These are phyloP conservation scores for Nigrospora sphaerica DNA, from an alignment of 2,329 filamentous ascomycete species.

Conservation along the genomic window DNA sequence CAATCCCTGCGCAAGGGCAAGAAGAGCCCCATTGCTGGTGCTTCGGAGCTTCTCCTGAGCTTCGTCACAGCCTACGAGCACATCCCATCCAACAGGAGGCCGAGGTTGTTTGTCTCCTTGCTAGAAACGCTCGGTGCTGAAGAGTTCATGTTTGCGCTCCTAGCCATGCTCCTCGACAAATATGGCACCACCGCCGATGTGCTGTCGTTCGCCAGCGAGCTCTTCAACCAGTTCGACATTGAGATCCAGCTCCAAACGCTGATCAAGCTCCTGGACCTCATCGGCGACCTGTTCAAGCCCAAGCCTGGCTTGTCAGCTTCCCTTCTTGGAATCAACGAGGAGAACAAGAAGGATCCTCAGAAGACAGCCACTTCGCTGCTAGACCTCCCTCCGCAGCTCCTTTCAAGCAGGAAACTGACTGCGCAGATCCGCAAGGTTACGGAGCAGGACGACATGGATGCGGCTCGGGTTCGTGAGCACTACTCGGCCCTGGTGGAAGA, in stretches of 20 bases:
- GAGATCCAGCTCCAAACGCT: conserved; percentile 73
- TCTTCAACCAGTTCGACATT: conserved; percentile 67
- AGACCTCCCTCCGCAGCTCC: conserved; percentile 48
- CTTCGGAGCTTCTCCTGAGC: conserved; percentile 85
- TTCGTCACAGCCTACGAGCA: conserved; percentile 97
- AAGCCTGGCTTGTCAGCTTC: conserved; percentile 68
- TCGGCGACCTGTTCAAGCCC: conserved; percentile 66
- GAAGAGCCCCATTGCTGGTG: conserved; percentile 69
- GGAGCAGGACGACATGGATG: conserved; percentile 57
- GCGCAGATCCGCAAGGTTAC: conserved; percentile 48
- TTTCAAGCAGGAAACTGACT: conserved; percentile 51
- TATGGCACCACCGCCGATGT: conserved; percentile 73
- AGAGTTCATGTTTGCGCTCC: conserved; percentile 81
- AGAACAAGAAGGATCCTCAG: conserved; percentile 38
- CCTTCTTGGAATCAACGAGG: conserved; percentile 55
- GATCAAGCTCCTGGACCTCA: conserved; percentile 67
- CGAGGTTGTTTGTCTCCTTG: conserved; percentile 76
- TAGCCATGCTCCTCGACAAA: conserved; percentile 85
- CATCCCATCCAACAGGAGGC: conserved; percentile 78
- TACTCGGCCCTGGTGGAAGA: conserved; percentile 64
- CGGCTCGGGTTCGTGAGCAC: conserved; percentile 58
- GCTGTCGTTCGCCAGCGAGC: conserved; percentile 64
- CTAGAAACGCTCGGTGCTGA: conserved; percentile 77
- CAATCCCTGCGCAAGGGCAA: conserved; percentile 76
- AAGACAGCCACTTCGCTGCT: conserved; percentile 48